Evolutionary conservation across 2,329 filamentous ascomycete species (phyloP), one percentile per base, ranked within the genome.

Genomic region (Dactylonectria macrodidyma): DNA sequence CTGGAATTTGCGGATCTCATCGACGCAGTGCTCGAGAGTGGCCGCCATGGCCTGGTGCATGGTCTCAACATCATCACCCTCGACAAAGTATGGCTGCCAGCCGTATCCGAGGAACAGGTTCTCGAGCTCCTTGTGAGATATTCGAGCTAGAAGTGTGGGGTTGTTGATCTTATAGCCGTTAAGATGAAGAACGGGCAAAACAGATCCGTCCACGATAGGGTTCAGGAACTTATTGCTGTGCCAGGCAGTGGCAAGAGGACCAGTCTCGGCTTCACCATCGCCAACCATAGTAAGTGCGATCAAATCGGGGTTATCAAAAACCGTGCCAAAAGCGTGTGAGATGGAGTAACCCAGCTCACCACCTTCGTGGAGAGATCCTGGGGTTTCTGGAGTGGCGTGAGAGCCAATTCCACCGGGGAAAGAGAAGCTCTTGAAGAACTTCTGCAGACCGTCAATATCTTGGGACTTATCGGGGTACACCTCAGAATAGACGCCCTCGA

Each of bases 101-200:
- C 90, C 90, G 73, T 92, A 92, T 3, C 90, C 90, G 1, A 85
- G 86, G 76, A 92, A 92, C 2, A 92, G 78, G 1, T 85, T 77
- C 0, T 85, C 79, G 12, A 92, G 80, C 73, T 92, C 90, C 26
- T 30, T 30, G 26, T 30, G 26, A 30, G 26, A 30, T 3, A 30
- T 30, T 30, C 26, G 26, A 30, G 26, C 26, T 66, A 89, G 92
- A 44, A 92, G 90, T 2, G 90, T 92, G 14, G 90, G 84, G 76
- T 92, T 89, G 62, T 88, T 91, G 68, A 92, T 92, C 78, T 92
- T 92, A 80, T 92, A 92, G 0, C 90, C 90, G 69, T 92, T 92
- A 36, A 91, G 83, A 69, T 92, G 90, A 1, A 92, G 81, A 63
- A 92, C 91, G 0, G 90, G 90, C 11, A 92, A 83, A 1, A 92